A percentile compares a stretch with the other conserved stretches of the same genome.
phyloP scores from a whole-genome alignment of 306 rosid species.

The Astragalus glycyphyllos region DNA sequence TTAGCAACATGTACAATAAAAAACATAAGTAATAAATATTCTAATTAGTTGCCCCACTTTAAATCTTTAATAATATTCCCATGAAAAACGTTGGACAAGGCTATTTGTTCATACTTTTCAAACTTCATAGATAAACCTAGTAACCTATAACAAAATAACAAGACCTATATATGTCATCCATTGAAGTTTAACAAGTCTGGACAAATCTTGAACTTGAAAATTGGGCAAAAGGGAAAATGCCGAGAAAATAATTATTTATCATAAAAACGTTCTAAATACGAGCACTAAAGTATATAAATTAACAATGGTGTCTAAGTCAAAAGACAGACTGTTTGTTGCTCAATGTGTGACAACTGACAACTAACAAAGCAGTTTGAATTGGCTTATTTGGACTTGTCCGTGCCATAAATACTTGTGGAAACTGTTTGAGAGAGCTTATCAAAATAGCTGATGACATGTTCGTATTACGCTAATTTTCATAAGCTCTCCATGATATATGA shows the following conservation, averaged over 20 bases:
- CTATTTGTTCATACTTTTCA: slow-evolving; percentile 3
- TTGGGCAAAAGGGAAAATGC: background rate
- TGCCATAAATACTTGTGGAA: too few species aligned
- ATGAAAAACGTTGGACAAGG: slow-evolving; percentile 11
- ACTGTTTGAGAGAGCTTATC: too few species aligned
- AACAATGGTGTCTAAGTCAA: background rate
- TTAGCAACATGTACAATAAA: background rate
- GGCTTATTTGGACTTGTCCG: too few species aligned
- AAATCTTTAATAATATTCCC: slow-evolving; percentile 5
- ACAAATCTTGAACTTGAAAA: background rate
- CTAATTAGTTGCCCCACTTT: slow-evolving; percentile 3
- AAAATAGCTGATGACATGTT: too few species aligned
- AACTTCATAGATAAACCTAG: background rate
- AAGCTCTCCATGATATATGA: too few species aligned
- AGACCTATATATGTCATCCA: slow-evolving; percentile 1
- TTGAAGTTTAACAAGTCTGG: background rate
- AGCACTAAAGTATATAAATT: background rate
- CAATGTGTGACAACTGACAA: too few species aligned
- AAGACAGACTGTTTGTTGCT: background rate
- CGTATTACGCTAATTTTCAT: too few species aligned
- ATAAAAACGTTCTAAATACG: slow-evolving; percentile 9
- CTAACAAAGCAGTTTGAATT: too few species aligned
- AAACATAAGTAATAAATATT: background rate
- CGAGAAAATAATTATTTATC: background rate
- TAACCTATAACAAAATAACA: background rate